Evolutionary conservation across 2,329 filamentous ascomycete genomes (phyloP), one percentile per base, ranked within the genome.

Genomic region (Fusarium sacchari): DNA sequence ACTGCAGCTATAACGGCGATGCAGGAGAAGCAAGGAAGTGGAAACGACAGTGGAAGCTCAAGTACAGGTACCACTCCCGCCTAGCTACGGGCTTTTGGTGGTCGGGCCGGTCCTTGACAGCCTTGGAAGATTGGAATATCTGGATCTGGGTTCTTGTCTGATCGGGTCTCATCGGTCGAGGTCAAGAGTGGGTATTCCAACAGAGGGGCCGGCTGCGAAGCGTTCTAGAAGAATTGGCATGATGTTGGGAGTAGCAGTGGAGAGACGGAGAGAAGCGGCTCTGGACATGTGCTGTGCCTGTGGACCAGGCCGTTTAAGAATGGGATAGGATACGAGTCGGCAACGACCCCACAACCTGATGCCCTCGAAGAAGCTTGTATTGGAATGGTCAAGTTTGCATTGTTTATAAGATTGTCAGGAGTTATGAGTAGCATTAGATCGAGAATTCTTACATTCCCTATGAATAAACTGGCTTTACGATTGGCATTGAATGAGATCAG

Each of bases 1-100:
- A 89, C 89, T 1, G 82, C 85, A 26, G 77, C 88, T 53, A 82
- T 91, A 5, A 77, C 88, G 72, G 81, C 83, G 8, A 80, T 90
- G 77, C 88, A 89, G 75, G 79, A 82, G 61, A 79, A 79, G 64
- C 74, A 79, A 60, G 58, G 69, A 36, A 37, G 60, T 32, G 69
- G 52, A 28, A 64, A 37, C 18, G 64, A 46, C 6, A 60, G 61
- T 46, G 42, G 37, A 49, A 70, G 61, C 50, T 57, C 66, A 46
- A 43, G 60, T 62, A 49, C 43, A 18, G 62, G 50, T 53, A 40
- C 34, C 42, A 63, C 60, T 11, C 49, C 52, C 59, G 69, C 69
- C 65, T 75, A 70, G 67, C 34, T 32, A 37, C 62, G 69, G 68
- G 50, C 46, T 47, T 65, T 32, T 20, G 20, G 37, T n/a, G 56